phyloP scores from a whole-genome alignment of 1,284 basidiomycete species.

The Marasmius fiardii region DNA sequence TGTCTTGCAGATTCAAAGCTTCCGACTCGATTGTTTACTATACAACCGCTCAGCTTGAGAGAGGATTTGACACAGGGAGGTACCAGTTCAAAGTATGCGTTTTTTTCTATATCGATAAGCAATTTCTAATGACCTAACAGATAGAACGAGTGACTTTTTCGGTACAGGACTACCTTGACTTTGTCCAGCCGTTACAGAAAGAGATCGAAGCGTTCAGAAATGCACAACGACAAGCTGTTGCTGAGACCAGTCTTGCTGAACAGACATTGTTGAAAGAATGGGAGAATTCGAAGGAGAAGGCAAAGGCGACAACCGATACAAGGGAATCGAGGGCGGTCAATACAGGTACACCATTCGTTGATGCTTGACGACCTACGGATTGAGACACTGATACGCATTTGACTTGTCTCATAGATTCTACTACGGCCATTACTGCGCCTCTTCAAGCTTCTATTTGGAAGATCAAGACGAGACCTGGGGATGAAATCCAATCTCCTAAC shows the following conservation, averaged over 20 bases:
- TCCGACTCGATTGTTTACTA: too few species aligned
- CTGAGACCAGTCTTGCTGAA: slow-evolving; percentile 33
- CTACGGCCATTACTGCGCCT: slow-evolving; percentile 32
- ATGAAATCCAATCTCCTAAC: slow-evolving; percentile 40
- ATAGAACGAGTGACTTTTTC: slow-evolving; percentile 50
- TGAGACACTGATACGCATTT: not conserved
- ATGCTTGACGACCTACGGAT: not conserved
- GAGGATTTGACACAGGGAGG: slow-evolving; percentile 57
- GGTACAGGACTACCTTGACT: slow-evolving; percentile 46
- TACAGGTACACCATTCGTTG: slow-evolving; percentile 6
- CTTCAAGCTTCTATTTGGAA: slow-evolving; percentile 60
- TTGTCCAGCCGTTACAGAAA: slow-evolving; percentile 37
- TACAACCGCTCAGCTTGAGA: slow-evolving; percentile 43
- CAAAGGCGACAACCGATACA: not conserved
- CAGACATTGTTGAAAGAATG: slow-evolving; percentile 27
- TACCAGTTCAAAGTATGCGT: slow-evolving; percentile 50
- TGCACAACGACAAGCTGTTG: slow-evolving; percentile 32
- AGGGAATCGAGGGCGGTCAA: not conserved
- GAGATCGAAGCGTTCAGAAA: slow-evolving; percentile 43
- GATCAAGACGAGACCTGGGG: slow-evolving; percentile 36
- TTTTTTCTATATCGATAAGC: not conserved
- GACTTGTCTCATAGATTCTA: slow-evolving; percentile 6
- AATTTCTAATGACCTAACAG: slow-evolving; percentile 24
- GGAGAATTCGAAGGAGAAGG: slow-evolving; percentile 20
- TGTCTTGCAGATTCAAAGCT: not conserved